A percentile compares a stretch with the other conserved stretches of the same genome.
These are phyloP conservation scores for Setaria viridis DNA, from an alignment of 202 grass and related monocot species.

Conservation along the genomic window DNA sequence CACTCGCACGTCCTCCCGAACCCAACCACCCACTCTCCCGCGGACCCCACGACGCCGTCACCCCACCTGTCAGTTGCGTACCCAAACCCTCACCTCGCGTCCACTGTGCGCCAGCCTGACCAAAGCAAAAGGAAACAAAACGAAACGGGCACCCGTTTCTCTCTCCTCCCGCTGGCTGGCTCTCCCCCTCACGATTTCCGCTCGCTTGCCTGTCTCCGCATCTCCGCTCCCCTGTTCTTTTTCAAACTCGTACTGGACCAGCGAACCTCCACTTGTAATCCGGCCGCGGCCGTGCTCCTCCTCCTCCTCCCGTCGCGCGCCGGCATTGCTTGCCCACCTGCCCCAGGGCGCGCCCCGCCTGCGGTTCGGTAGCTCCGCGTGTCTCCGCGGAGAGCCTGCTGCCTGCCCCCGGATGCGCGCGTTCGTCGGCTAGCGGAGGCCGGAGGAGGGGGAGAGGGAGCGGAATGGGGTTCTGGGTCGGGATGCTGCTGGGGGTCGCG, in stretches of 20 bases:
- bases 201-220: slow-evolving; percentile 28
- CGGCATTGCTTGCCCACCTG: slow-evolving; percentile 21
- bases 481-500: slow-evolving; percentile 63
- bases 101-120: neutral
- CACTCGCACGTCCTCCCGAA: neutral
- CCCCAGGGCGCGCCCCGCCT: neutral
- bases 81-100: neutral
- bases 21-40: neutral
- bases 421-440: neutral
- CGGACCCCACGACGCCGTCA: neutral
- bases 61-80: slow-evolving; percentile 14
- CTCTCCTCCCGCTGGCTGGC: neutral
- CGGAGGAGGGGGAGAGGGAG: neutral
- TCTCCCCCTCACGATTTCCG: slow-evolving; percentile 38
- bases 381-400: neutral
- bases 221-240: neutral
- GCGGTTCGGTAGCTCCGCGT: neutral
- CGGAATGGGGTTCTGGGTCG: slow-evolving; percentile 71
- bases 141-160: neutral
- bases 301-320: slow-evolving; percentile 31
- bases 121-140: neutral
- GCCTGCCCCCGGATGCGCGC: slow-evolving; percentile 34
- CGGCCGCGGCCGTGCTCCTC: neutral
- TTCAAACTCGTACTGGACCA: slow-evolving; percentile 35
- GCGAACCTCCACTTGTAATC: slow-evolving; percentile 23